phyloP scores from a whole-genome alignment of 148 eudicot species.

The Tetragonia tetragonoides region DNA sequence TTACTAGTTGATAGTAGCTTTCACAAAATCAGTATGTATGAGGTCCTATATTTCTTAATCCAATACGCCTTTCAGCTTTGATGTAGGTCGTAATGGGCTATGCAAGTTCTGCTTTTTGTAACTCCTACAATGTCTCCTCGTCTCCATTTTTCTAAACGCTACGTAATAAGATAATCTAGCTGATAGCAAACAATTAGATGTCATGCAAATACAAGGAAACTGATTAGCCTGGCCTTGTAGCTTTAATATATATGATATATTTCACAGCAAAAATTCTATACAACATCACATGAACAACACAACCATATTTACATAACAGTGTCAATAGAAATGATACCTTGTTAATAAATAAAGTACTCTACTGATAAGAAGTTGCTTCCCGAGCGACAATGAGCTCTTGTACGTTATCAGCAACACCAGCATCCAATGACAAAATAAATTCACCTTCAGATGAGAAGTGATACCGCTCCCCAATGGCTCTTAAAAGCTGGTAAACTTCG shows the following conservation, averaged over 20 bases:
- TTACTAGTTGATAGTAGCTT: neutral
- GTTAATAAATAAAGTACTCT: neutral
- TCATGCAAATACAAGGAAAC: neutral
- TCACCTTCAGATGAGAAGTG: slow-evolving; percentile 54
- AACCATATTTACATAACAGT: neutral
- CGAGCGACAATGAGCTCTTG: slow-evolving; percentile 60
- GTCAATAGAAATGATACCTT: slow-evolving; percentile 20
- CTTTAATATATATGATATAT: neutral
- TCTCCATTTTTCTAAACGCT: too few species aligned
- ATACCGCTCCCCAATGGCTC: slow-evolving; percentile 63
- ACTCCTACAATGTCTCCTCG: too few species aligned
- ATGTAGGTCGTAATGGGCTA: too few species aligned
- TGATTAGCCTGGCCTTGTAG: neutral
- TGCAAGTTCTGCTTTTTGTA: too few species aligned
- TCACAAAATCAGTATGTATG: too few species aligned
- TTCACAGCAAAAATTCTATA: slow-evolving; percentile 7
- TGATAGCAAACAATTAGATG: too few species aligned
- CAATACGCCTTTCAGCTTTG: too few species aligned
- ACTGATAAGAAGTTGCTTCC: slow-evolving; percentile 20
- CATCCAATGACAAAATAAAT: slow-evolving; percentile 37
- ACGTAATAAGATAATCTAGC: too few species aligned
- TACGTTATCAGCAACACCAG: slow-evolving; percentile 30
- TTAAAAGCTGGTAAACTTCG: slow-evolving; percentile 63
- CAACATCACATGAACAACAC: slow-evolving; percentile 14
- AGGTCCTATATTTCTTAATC: too few species aligned